phyloP scores from a whole-genome alignment of 2,329 filamentous ascomycete genomes.

The Graphiopsis chlorocephala region DNA sequence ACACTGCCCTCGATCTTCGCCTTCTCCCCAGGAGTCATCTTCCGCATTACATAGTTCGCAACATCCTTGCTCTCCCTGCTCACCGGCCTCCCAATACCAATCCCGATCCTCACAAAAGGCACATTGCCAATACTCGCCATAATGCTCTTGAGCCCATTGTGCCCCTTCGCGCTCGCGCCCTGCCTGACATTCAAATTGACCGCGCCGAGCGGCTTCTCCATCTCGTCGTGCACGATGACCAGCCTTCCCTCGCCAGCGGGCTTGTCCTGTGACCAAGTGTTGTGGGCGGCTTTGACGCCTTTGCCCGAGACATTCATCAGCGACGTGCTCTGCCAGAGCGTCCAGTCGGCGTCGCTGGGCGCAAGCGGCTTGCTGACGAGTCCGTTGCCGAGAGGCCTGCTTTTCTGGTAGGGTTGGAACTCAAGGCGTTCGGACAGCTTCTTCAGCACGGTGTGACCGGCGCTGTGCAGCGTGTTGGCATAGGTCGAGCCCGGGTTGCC shows the following conservation, averaged over 20 bases:
- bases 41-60: conserved; percentile 71
- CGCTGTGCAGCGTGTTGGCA: conserved; percentile 77
- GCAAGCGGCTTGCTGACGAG: conserved; percentile 47
- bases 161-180: conserved; percentile 50
- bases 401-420: conserved; percentile 35
- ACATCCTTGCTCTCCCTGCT: conserved; percentile 67
- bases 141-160: conserved; percentile 54
- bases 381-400: conserved; percentile 46
- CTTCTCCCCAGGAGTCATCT: conserved; percentile 57
- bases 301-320: conserved; percentile 83
- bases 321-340: conserved; percentile 70
- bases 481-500: conserved; percentile 75
- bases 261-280: conserved; percentile 42
- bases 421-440: conserved; percentile 54
- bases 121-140: conserved; percentile 71
- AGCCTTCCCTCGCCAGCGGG: conserved; percentile 51
- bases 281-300: conserved; percentile 66
- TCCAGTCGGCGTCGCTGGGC: conserved; percentile 46
- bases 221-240: conserved; percentile 83
- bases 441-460: conserved; percentile 75
- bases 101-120: conserved; percentile 67
- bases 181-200: conserved; percentile 57
- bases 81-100: conserved; percentile 83
- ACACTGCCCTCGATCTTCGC: conserved; percentile 30
- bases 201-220: conserved; percentile 69